Conservation (phyloP, 2,329 filamentous ascomycete species). For the Scedosporium dehoogii region DNA sequence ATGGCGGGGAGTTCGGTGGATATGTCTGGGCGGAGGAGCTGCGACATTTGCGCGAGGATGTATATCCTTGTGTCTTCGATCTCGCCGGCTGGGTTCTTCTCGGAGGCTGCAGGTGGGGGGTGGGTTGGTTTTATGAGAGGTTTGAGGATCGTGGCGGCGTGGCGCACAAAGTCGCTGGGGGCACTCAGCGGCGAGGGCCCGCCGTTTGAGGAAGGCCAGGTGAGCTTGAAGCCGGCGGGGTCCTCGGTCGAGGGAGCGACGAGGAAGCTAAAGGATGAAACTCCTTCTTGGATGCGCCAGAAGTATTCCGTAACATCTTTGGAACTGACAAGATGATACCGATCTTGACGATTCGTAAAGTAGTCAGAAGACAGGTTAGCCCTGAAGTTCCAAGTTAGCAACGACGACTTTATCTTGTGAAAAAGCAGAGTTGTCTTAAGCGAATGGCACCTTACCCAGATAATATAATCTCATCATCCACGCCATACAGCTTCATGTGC, state of each 20-base stretch:
- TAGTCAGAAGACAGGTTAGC: conserved; percentile 91
- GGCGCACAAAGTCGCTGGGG: conserved; percentile 57
- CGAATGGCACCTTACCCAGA: conserved; percentile 52
- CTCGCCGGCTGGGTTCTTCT: conserved; percentile 17
- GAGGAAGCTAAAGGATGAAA: conserved; percentile 73
- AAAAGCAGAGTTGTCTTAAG: too few relatives aligned
- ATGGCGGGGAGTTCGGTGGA: conserved; percentile 86
- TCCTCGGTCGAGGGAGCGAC: conserved; percentile 52
- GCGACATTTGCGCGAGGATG: conserved; percentile 78
- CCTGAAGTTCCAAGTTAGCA: conserved; percentile 17
- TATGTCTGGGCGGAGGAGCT: conserved; percentile 65
- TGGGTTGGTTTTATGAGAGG: conserved; percentile 48
- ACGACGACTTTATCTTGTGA: too few relatives aligned
- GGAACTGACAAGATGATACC: conserved; percentile 85
- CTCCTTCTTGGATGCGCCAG: conserved; percentile 61
- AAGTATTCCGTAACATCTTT: conserved; percentile 76
- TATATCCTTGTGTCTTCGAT: conserved; percentile 62
- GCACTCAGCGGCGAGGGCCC: conserved; percentile 65
- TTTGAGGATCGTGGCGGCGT: conserved; percentile 57
- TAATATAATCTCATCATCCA: conserved; percentile 92
- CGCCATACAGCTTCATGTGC: conserved; percentile 97
- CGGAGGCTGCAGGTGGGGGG: neutral
- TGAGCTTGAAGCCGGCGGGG: conserved; percentile 46
- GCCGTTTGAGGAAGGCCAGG: conserved; percentile 68
- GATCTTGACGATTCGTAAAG: conserved; percentile 90